phyloP scores from a whole-genome alignment of 2,329 filamentous ascomycete genomes.

The Diaporthe nobilis region DNA sequence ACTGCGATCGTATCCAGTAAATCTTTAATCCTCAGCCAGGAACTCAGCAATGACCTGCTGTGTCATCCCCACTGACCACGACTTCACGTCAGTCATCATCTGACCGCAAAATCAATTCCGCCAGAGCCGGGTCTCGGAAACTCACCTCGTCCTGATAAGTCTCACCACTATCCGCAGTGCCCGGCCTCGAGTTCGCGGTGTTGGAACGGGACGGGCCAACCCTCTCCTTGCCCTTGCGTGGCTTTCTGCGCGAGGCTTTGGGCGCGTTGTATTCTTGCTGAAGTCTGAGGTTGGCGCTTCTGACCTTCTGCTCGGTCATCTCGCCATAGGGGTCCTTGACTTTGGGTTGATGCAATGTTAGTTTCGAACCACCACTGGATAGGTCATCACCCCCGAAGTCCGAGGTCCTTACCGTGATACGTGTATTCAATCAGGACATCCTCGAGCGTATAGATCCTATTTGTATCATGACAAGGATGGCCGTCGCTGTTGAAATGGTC shows the following conservation, averaged over 20 bases:
- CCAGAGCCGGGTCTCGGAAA: not conserved
- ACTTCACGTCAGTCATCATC: not conserved
- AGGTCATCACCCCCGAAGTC: too few relatives aligned
- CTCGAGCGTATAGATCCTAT: not conserved
- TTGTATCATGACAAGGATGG: not conserved
- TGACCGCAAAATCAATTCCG: not conserved
- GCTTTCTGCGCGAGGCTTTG: not conserved
- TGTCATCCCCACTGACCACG: not conserved
- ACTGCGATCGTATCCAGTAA: not conserved
- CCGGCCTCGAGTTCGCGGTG: not conserved
- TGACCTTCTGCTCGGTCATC: not conserved
- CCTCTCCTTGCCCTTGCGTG: conserved; percentile 20
- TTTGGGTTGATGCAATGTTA: not conserved
- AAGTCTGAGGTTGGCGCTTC: not conserved
- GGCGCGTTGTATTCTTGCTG: not conserved
- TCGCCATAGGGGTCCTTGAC: not conserved
- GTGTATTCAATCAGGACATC: not conserved
- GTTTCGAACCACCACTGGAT: not conserved
- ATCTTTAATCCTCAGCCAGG: not conserved
- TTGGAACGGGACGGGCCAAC: not conserved
- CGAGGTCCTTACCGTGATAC: not conserved
- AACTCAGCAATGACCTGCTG: not conserved
- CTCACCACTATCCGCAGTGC: not conserved
- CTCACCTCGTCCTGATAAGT: not conserved
- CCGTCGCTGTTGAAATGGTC: not conserved